These are phyloP conservation scores for Gaeumannomyces sp. DNA, from an alignment of 2,329 filamentous ascomycete genomes.

Conservation along the genomic window DNA sequence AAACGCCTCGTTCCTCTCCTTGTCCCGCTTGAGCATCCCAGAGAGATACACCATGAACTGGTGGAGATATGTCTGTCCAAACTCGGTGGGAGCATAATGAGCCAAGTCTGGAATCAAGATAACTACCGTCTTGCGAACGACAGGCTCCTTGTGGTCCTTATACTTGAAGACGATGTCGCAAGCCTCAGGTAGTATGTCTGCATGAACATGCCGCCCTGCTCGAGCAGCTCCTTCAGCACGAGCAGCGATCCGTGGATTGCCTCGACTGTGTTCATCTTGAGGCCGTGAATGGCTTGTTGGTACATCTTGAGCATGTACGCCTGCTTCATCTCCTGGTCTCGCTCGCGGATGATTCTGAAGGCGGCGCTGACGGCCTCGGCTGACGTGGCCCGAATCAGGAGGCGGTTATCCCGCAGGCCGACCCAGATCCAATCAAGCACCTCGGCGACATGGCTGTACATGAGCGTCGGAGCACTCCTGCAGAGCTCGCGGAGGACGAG, in stretches of 20 bases:
- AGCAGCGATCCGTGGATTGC: slow-evolving; percentile 90
- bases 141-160: slow-evolving; percentile 84
- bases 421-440: slow-evolving; percentile 97
- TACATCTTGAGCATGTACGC: slow-evolving; percentile 90
- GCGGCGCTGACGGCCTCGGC: slow-evolving; percentile 91
- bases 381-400: slow-evolving; percentile 85
- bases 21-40: slow-evolving; percentile 88
- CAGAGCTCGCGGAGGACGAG: slow-evolving; percentile 86
- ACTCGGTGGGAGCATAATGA: slow-evolving; percentile 85
- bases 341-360: slow-evolving; percentile 90
- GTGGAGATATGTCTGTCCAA: slow-evolving; percentile 80
- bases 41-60: slow-evolving; percentile 97
- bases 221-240: slow-evolving; percentile 84
- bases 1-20: slow-evolving; percentile 90
- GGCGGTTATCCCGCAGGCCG: slow-evolving; percentile 79
- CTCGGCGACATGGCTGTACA: slow-evolving; percentile 92
- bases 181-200: slow-evolving; percentile 86
- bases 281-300: slow-evolving; percentile 72
- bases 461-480: slow-evolving; percentile 85
- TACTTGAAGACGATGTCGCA: slow-evolving; percentile 90
- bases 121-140: slow-evolving; percentile 85
- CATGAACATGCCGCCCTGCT: slow-evolving; percentile 99
- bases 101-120: slow-evolving; percentile 88
- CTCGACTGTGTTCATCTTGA: slow-evolving; percentile 76
- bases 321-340: slow-evolving; percentile 81